A percentile compares a stretch with the other conserved stretches of the same genome.
Conservation (phyloP, 2,329 filamentous ascomycete species). For the Trichophyton benhamiae region DNA sequence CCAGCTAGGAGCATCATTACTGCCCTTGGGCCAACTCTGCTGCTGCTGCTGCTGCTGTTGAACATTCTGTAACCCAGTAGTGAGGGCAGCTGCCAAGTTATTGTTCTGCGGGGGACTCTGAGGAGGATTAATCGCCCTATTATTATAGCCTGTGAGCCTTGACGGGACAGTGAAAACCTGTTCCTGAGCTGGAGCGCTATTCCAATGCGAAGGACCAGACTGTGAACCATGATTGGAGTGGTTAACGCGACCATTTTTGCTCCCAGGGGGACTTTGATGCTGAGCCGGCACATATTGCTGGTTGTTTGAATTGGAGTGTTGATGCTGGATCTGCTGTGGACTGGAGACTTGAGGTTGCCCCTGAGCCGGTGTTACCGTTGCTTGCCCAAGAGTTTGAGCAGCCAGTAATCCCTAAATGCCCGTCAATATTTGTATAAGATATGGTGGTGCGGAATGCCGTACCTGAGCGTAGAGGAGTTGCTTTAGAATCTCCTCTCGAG, state of each 20-base stretch:
- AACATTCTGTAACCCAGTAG: background rate
- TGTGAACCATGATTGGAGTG: background rate
- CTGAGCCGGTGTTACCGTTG: background rate
- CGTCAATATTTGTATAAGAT: background rate
- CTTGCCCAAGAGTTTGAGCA: background rate
- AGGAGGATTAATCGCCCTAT: background rate
- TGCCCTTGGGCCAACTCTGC: background rate
- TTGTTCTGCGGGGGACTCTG: background rate
- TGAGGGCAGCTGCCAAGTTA: background rate
- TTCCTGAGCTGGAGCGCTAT: background rate
- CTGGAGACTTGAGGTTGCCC: background rate
- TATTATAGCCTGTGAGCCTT: background rate
- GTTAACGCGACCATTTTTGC: background rate
- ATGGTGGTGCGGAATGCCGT: background rate
- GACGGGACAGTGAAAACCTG: background rate
- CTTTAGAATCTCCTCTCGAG: conserved; percentile 14
- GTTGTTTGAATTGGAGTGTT: background rate
- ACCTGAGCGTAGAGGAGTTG: conserved; percentile 16
- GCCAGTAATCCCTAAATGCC: background rate
- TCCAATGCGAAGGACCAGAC: background rate
- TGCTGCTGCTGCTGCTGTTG: background rate
- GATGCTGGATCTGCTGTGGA: background rate
- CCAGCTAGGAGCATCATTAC: background rate
- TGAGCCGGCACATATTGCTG: background rate
- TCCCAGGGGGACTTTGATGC: background rate